Base-by-base conservation (phyloP, 352 stramenopile genomes). In the Vaucheria bursata region DNA sequence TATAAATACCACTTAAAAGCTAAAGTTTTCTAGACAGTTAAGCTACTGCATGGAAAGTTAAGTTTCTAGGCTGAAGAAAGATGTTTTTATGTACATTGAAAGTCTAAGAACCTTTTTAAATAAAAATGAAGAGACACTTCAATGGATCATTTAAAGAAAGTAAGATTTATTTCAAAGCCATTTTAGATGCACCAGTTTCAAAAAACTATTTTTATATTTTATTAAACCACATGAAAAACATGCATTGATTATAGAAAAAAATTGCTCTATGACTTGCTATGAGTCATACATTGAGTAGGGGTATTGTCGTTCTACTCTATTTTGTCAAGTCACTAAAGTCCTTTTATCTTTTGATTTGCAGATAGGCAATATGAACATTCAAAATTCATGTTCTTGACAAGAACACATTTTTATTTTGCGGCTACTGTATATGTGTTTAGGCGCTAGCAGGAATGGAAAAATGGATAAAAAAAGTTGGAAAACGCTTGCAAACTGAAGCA, bases 401-500 rank as follows among this genome's bases (percentile, higher is more conserved):
- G 18, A 18, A 59, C 45, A 18, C 45, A 18, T n/a, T 8, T 36
- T 8, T 8, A 50, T 8, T 25, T 36, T 71, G 64, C 12, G 64
- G 8, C 25, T 8, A 8, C 8, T 8, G n/a, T 8, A 36, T 8
- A 50, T 8, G 8, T 8, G 8, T n/a, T 29, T 31, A 65, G 31
- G 67, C 67, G 8, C 36, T 67, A 25, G 18, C 31, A 65, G 67
- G 36, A n/a, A 67, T 73, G 31, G 31, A 67, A 6, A 7, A 34
- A 2, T 8, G 12, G 2, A 73, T 73, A 39, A 59, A 7, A 2
- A 39, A 5, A 31, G 18, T 25, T 73, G 67, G 31, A 34, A 82
- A 82, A 37, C 70, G 71, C 37, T 40, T 40, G 12, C 33, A 73
- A 0, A 73, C 78, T 31, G 53, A 82, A 12, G 77, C 77, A 29